These are phyloP conservation scores for Mycogone perniciosa DNA, from an alignment of 2,329 filamentous ascomycete species.

Conservation along the genomic window DNA sequence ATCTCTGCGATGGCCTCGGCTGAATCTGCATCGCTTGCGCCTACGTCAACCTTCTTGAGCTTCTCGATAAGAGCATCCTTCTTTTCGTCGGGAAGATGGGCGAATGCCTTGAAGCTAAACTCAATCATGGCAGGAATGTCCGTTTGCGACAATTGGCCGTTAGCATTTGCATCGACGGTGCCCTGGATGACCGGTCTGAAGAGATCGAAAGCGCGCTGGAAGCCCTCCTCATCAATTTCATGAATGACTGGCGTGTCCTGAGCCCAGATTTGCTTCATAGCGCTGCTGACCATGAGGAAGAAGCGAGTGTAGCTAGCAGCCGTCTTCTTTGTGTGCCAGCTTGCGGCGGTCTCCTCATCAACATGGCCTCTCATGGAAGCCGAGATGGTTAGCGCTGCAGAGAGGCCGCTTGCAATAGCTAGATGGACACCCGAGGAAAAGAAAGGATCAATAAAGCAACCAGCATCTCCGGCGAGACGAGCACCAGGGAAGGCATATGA, in stretches of 20 bases:
- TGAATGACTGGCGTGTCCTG: slow-evolving; percentile 33
- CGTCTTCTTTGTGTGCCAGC: slow-evolving; percentile 39
- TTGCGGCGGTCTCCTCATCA: slow-evolving; percentile 30
- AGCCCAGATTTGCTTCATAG: slow-evolving; percentile 32
- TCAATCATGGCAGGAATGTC: slow-evolving; percentile 28
- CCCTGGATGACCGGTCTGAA: slow-evolving; percentile 38
- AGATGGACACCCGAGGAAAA: slow-evolving; percentile 45
- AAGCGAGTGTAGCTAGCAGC: slow-evolving; percentile 42
- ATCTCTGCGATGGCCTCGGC: slow-evolving; percentile 6
- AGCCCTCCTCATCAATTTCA: slow-evolving; percentile 36
- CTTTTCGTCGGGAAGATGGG: slow-evolving; percentile 12
- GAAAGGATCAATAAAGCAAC: slow-evolving; percentile 43
- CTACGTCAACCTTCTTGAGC: slow-evolving; percentile 3
- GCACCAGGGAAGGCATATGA: slow-evolving; percentile 33
- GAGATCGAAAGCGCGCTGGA: slow-evolving; percentile 36
- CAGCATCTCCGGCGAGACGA: slow-evolving; percentile 41
- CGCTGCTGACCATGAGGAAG: slow-evolving; percentile 24
- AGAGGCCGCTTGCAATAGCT: slow-evolving; percentile 36
- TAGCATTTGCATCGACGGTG: slow-evolving; percentile 22
- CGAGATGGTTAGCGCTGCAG: slow-evolving; percentile 38
- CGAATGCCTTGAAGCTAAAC: slow-evolving; percentile 28
- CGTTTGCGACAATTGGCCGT: slow-evolving; percentile 22
- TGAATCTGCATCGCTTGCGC: background rate
- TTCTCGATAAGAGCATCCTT: slow-evolving; percentile 16
- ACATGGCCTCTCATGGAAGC: slow-evolving; percentile 33